These are phyloP conservation scores for Sherardia arvensis DNA, from an alignment of 257 asterid species.

Conservation along the genomic window DNA sequence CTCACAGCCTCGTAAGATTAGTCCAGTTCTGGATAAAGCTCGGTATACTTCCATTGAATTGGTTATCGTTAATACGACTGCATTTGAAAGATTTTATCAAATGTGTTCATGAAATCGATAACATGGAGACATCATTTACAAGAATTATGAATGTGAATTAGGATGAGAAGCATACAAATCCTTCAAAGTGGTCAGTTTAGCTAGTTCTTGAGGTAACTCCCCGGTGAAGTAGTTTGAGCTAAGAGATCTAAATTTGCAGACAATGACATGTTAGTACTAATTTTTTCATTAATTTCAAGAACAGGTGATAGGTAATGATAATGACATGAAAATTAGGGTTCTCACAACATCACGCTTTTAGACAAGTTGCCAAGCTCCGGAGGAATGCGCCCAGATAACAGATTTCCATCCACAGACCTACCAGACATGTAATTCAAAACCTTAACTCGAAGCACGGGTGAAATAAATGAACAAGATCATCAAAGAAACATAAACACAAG, in stretches of 20 bases:
- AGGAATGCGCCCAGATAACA: constrained; percentile 59
- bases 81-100: constrained; percentile 2
- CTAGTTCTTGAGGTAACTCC: no score
- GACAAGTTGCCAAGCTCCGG: constrained; percentile 53
- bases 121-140: background rate
- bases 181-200: no score
- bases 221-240: constrained; percentile 54
- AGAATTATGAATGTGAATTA: background rate
- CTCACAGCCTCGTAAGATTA: constrained; percentile 43
- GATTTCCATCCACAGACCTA: constrained; percentile 53
- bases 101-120: background rate
- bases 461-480: background rate
- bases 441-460: background rate
- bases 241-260: constrained; percentile 29
- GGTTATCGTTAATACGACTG: constrained; percentile 60
- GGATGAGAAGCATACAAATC: constrained; percentile 42
- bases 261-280: background rate
- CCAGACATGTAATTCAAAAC: background rate
- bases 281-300: constrained; percentile 7
- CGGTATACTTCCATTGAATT: no score
- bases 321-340: background rate
- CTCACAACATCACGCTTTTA: constrained; percentile 40
- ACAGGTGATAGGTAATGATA: no score
- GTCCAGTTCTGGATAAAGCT: constrained; percentile 46
- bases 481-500: background rate